Evolutionary conservation across 2,329 filamentous ascomycete genomes (phyloP), one percentile per base, ranked within the genome.

Genomic region (Tolypocladium album): DNA sequence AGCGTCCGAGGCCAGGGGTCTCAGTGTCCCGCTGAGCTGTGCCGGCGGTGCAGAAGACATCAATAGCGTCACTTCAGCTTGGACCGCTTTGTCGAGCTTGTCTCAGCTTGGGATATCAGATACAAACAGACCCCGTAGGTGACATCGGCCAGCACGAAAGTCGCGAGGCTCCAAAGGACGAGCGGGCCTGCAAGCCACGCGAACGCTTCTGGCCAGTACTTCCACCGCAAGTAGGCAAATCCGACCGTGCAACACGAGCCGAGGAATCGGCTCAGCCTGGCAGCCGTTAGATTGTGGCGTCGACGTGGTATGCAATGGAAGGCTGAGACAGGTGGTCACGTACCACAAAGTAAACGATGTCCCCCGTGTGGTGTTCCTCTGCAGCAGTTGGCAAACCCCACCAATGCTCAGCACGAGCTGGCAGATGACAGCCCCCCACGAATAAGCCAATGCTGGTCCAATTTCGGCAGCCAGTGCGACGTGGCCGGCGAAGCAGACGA

Each of bases 371-470:
- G 59, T 62, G 22, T 63, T 61, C 22, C 62, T 58, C 57, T 62
- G 50, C 42, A 63, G 55, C n/a, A 63, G 34, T 47, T 61, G 62
- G 31, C 59, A 63, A 15, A 63, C 11, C 34, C 59, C 62, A 4
- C 62, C 62, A 4, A 63, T 24, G 5, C 59, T 63, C 43, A 63
- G 53, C 20, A 58, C 52, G 27, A 63, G 50, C 27, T 63, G 62
- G 52, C 62, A 63, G 15, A 63, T 58, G 38, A 63, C 62, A 31
- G 62, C 62, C 4, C 62, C 61, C 62, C 62, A 63, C 3, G 62
- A 62, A 17, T 63, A 63, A 4, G 62, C 62, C 38, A 62, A 52
- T 12, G 22, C 62, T 17, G 60, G 61, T n/a, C 62, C 62, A 20
- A 63, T 61, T 24, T 63, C 60, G 34, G 60, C 57, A 1, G 62